Conservation (phyloP, 2,329 filamentous ascomycete species). For the Ceratocystis ficicola region DNA sequence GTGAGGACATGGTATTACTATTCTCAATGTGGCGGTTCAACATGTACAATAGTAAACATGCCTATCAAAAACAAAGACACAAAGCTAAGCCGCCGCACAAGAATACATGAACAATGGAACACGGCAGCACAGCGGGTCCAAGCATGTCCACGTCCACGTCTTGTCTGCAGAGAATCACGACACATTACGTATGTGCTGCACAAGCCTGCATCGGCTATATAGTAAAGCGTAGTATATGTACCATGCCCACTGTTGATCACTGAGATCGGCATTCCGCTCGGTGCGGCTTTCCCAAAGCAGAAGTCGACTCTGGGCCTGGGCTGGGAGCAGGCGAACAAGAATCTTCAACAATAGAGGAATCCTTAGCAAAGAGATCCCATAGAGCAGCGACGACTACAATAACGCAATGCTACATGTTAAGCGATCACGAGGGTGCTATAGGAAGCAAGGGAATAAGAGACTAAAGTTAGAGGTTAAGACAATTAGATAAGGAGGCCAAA, state of each 20-base stretch:
- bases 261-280: conserved; percentile 12
- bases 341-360: background rate
- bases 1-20: background rate
- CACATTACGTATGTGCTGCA: too few species aligned
- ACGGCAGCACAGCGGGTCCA: too few species aligned
- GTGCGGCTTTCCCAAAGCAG: conserved; percentile 15
- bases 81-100: too few species aligned
- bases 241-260: conserved; percentile 2
- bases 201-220: too few species aligned
- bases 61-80: too few species aligned
- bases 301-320: background rate
- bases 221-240: background rate
- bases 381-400: background rate
- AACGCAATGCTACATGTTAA: background rate
- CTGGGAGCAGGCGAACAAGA: conserved; percentile 1
- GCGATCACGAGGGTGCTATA: background rate
- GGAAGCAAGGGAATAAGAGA: too few species aligned
- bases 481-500: background rate
- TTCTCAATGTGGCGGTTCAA: background rate
- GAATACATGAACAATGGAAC: too few species aligned
- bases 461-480: background rate
- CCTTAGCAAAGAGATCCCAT: background rate
- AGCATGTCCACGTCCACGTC: too few species aligned
- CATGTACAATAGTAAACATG: too few species aligned
- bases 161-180: too few species aligned